Evolutionary conservation across 2,329 filamentous ascomycete genomes (phyloP).

Genomic region (Ambrosiella beaveri): DNA sequence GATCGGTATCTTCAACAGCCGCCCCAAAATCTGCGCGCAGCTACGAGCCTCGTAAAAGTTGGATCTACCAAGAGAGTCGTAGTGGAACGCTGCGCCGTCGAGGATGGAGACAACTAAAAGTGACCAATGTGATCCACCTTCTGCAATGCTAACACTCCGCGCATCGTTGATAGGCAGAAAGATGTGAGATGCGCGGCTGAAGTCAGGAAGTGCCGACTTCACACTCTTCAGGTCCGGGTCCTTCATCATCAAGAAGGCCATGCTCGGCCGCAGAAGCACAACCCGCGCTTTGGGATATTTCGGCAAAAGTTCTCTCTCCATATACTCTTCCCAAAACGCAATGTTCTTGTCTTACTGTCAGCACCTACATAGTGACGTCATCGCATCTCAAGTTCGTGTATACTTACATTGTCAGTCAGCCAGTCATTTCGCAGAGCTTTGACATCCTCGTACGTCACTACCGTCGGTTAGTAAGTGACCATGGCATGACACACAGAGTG

Average conservation of each 20-base stretch:
- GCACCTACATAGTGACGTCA: background rate
- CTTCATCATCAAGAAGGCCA: conserved; percentile 82
- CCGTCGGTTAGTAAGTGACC: background rate
- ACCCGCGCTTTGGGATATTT: conserved; percentile 73
- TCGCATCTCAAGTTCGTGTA: background rate
- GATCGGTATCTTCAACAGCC: conserved; percentile 48
- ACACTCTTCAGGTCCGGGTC: conserved; percentile 39
- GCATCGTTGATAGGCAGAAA: conserved; percentile 94
- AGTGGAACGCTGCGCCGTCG: conserved; percentile 88
- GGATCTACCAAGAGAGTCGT: conserved; percentile 65
- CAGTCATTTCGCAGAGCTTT: conserved; percentile 81
- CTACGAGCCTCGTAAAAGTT: conserved; percentile 60
- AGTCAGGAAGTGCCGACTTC: conserved; percentile 60
- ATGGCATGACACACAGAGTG: background rate
- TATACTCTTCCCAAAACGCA: conserved; percentile 94
- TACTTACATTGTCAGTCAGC: conserved; percentile 80
- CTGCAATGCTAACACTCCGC: conserved; percentile 55
- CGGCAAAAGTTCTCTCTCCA: conserved; percentile 74
- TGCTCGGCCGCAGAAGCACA: conserved; percentile 75
- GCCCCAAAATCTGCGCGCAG: conserved; percentile 50
- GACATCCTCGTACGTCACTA: conserved; percentile 48
- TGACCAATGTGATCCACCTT: conserved; percentile 90
- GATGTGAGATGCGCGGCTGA: conserved; percentile 67
- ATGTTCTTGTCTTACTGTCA: conserved; percentile 53
- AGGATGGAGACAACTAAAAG: conserved; percentile 75